Evolutionary conservation across 768 basidiomycete genomes (phyloP), one percentile per base, ranked within the genome.

Genomic region (Daedaleopsis sinensis): DNA sequence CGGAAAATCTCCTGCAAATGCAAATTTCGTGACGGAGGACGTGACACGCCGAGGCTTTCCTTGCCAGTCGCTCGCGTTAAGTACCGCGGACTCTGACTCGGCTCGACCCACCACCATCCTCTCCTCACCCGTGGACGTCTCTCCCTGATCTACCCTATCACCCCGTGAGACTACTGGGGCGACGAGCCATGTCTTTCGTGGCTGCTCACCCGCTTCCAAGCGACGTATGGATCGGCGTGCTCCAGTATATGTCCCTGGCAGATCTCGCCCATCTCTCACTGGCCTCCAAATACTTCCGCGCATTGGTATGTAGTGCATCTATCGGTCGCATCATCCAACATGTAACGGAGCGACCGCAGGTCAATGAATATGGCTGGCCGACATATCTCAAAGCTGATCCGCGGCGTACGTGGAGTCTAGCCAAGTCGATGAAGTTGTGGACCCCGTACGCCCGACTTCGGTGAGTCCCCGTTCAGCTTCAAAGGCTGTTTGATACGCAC

Each of bases 351-450:
- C 39, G 23, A 6, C 23, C 43, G 13, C 58, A 90, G 89, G 81
- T 90, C n/a, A 72, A 78, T 46, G 78, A 82, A 47, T 84, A 80
- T 67, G 88, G 87, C 9, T 91, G 88, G 88, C 67, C 77, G 15
- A 72, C 70, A 52, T 84, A 84, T 68, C 71, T 85, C 35, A 79
- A 78, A 38, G 67, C 66, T 36, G 78, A 88, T 66, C 79, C 80
- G 15, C 80, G 87, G 32, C 82, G 80, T 8, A 86, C 89, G 10
- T 72, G 74, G 65, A 84, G 85, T 59, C 74, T 88, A 21, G 69
- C 76, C 3, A 76, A 74, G 36, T 73, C 82, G 1, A 75, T 82
- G 24, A 65, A 70, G 1, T 58, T 60, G 13, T 87, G 87, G 86
- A 72, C 76, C 16, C 63, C 82, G 16, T 72, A 74, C 44, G 71